Base-by-base conservation (phyloP, 495 filamentous ascomycete genomes). In the Pyrenula aspistea region DNA sequence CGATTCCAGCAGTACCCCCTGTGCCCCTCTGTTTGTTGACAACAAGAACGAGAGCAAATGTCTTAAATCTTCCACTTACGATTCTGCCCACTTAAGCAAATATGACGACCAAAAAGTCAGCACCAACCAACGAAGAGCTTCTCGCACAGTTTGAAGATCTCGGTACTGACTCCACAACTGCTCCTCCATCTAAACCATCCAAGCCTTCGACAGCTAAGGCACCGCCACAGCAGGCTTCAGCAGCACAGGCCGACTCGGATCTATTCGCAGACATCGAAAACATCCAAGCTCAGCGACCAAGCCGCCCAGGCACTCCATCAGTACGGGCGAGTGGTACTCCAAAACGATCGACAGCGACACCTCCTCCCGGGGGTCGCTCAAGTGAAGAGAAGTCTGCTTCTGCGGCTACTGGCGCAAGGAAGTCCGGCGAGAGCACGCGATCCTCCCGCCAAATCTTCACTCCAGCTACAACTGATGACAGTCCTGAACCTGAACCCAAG, bases 191-290 rank as follows among this genome's bases (percentile, higher is more conserved):
- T 57, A 82, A 77, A 67, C 61, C 65, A 47, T 64, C 71, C 60
- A 77, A 73, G 68, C 61, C 70, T 22, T 61, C 66, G 12, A 61
- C 72, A 49, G 62, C 76, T 51, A 81, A 78, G 60, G 55, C 77
- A 25, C 71, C 78, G 57, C 54, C 66, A 25, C 60, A 61, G 25
- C 61, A 65, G 55, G 65, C 73, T 55, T 67, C 71, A 51, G 66
- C 69, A 53, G 74, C 78, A 59, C 71, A 83, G 58, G 65, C 71
- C 25, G 74, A 75, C 25, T 71, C 81, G 54, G 90, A 95, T 62
- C 77, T 88, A 55, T 82, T 98, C 47, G 88, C 89, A 51, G 91
- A 96, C 59, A 81, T 98, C 57, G 88, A 88, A 64, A 83, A 84
- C 57, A 83, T 94, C 54, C 83, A 84, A 54, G 74, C 82, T 57